Evolutionary conservation across 371 early-diverging fungal species (phyloP).

Genomic region (Nematocida sp.): DNA sequence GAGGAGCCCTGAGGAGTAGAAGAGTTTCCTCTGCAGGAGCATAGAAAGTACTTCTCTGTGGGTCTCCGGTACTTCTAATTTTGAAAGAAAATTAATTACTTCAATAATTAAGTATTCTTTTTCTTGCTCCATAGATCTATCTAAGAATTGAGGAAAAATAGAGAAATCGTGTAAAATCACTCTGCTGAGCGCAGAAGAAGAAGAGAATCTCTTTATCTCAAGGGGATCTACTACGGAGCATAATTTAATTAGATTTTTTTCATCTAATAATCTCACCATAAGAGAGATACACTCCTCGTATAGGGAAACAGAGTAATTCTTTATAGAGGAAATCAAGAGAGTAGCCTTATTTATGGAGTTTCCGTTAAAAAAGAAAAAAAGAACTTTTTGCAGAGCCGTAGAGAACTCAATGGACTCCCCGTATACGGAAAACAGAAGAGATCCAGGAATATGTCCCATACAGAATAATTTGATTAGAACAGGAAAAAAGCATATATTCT

Average conservation of each 20-base stretch:
- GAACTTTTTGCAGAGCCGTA: conserved; percentile 13
- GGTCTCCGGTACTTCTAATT: conserved; percentile 2
- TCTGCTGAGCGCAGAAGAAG: conserved; percentile 16
- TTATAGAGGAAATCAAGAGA: conserved; percentile 11
- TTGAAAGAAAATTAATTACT: conserved; percentile 25
- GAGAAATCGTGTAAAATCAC: conserved; percentile 17
- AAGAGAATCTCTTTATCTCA: not conserved
- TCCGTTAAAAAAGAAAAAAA: conserved; percentile 24
- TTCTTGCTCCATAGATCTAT: conserved; percentile 6
- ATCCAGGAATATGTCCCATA: not conserved
- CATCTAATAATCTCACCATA: conserved; percentile 41
- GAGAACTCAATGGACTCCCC: conserved; percentile 1
- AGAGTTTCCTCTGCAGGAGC: conserved; percentile 33
- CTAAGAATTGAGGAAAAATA: conserved; percentile 26
- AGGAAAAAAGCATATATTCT: conserved; percentile 21
- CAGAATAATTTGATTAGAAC: not conserved
- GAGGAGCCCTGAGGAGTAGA: conserved; percentile 26
- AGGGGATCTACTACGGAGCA: not conserved
- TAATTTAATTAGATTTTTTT: conserved; percentile 17
- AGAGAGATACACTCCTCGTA: conserved; percentile 23
- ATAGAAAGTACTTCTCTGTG: not conserved
- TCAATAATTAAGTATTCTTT: conserved; percentile 28
- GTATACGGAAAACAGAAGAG: conserved; percentile 6
- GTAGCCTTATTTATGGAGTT: conserved; percentile 23
- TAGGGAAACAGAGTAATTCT: not conserved